A percentile compares a stretch with the other conserved stretches of the same genome.
phyloP scores from a whole-genome alignment of 1,139 yeast species.

The Eremothecium cymbalariae region DNA sequence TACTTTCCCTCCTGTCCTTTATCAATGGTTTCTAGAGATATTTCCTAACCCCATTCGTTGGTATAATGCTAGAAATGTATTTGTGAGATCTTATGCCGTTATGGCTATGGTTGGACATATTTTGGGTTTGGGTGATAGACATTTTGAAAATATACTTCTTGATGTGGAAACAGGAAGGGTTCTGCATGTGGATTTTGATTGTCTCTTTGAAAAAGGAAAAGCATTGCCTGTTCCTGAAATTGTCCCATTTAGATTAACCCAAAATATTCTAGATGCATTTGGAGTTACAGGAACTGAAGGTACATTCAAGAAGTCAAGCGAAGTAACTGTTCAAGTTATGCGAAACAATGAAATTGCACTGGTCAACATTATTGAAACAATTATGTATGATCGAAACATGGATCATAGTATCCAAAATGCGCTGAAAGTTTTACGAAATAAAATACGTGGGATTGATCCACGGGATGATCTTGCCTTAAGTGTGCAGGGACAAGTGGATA shows the following conservation, averaged over 20 bases:
- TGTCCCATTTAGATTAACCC: constrained; percentile 89
- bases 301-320: constrained; percentile 74
- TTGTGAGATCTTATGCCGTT: constrained; percentile 77
- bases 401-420: constrained; percentile 39
- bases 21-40: constrained; percentile 79
- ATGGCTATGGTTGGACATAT: constrained; percentile 97
- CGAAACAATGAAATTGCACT: constrained; percentile 79
- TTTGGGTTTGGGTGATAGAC: constrained; percentile 88
- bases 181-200: constrained; percentile 93
- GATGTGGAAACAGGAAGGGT: constrained; percentile 69
- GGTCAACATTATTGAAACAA: constrained; percentile 87
- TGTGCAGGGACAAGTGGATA: constrained; percentile 88
- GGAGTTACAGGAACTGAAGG: constrained; percentile 92
- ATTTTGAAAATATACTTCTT: constrained; percentile 81
- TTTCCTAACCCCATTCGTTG: constrained; percentile 87
- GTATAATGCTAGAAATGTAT: constrained; percentile 71
- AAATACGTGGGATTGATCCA: constrained; percentile 76
- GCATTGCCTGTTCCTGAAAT: constrained; percentile 60
- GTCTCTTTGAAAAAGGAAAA: constrained; percentile 71
- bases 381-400: constrained; percentile 57
- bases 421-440: constrained; percentile 65
- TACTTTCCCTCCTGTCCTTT: constrained; percentile 66
- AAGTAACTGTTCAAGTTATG: constrained; percentile 67
- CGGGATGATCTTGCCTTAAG: constrained; percentile 82
- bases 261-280: constrained; percentile 82